phyloP scores from a whole-genome alignment of 352 stramenopile genomes.

The Phytopythium montanum region DNA sequence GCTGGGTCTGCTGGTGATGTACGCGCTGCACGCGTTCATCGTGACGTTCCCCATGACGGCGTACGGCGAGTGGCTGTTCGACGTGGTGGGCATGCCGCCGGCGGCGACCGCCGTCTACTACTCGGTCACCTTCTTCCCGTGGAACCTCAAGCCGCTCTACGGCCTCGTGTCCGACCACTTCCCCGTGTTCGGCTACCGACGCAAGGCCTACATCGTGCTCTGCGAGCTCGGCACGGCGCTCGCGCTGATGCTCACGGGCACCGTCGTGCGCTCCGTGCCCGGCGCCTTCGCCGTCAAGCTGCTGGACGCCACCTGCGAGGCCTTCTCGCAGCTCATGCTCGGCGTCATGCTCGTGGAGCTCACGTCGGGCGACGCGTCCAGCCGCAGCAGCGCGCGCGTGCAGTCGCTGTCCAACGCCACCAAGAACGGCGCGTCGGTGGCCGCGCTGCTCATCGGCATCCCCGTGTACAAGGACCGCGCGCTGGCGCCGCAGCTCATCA shows the following conservation, averaged over 20 bases:
- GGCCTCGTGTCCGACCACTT: conserved; percentile 72
- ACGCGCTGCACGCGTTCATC: conserved; percentile 78
- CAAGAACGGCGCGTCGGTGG: conserved; percentile 67
- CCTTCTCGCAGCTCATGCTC: conserved; percentile 82
- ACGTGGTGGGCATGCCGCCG: conserved; percentile 72
- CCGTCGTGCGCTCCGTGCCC: conserved; percentile 48
- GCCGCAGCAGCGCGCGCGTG: conserved; percentile 48
- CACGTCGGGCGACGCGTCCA: conserved; percentile 46
- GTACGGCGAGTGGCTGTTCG: conserved; percentile 75
- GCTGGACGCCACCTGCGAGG: conserved; percentile 63
- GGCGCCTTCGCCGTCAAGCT: conserved; percentile 68
- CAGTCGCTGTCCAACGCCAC: conserved; percentile 69
- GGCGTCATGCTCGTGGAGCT: conserved; percentile 73
- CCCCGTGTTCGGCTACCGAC: conserved; percentile 66
- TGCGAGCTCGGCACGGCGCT: conserved; percentile 56
- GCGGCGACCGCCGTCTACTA: conserved; percentile 80
- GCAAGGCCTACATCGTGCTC: conserved; percentile 80
- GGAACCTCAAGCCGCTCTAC: conserved; percentile 86
- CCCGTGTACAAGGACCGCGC: conserved; percentile 60
- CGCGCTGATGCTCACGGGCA: conserved; percentile 53
- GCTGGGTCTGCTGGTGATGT: conserved; percentile 58
- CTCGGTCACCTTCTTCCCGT: conserved; percentile 79
- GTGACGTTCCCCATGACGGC: conserved; percentile 76
- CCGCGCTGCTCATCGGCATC: conserved; percentile 54
- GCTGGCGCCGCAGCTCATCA: conserved; percentile 45